phyloP scores from a whole-genome alignment of 139 green algal species.

The Chloropicon primus region DNA sequence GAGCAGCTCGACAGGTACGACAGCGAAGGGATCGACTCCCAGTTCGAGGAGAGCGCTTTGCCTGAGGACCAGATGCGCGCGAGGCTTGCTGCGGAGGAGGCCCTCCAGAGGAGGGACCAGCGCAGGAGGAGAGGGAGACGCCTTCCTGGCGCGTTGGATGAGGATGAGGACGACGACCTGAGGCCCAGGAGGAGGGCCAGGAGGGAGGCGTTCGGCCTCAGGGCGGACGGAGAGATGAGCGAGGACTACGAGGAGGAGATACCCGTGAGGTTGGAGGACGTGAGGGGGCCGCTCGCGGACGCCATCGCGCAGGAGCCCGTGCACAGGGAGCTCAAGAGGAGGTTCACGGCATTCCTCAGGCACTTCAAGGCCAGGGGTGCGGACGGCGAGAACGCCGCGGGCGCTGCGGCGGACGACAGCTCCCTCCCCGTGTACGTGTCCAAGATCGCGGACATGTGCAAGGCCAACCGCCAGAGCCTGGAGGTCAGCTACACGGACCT shows the following conservation, averaged over 20 bases:
- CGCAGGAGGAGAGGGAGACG: conserved; percentile 3
- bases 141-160: conserved; percentile 9
- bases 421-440: conserved; percentile 32
- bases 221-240: conserved; percentile 25
- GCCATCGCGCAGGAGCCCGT: conserved; percentile 49
- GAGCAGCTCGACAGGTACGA: conserved; percentile 80
- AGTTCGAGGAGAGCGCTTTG: conserved; percentile 39
- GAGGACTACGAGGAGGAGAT: conserved; percentile 27
- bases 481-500: conserved; percentile 81
- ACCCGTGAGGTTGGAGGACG: conserved; percentile 37
- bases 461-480: conserved; percentile 58
- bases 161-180: conserved; percentile 28
- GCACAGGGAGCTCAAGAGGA: conserved; percentile 28
- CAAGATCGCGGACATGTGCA: conserved; percentile 47
- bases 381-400: conserved; percentile 6
- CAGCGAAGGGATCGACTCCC: conserved; percentile 56
- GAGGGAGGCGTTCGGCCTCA: conserved; percentile 16
- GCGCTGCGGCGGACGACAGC: conserved; percentile 21
- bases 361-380: conserved; percentile 29
- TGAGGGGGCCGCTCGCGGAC: conserved; percentile 40
- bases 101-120: conserved; percentile 41
- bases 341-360: conserved; percentile 53
- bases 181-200: conserved; percentile 28
- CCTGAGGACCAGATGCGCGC: conserved; percentile 35
- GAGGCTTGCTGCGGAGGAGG: conserved; percentile 53